Evolutionary conservation across 805 yeast genomes (phyloP), one percentile per base, ranked within the genome.

Genomic region (Dipodascopsis uninucleata): DNA sequence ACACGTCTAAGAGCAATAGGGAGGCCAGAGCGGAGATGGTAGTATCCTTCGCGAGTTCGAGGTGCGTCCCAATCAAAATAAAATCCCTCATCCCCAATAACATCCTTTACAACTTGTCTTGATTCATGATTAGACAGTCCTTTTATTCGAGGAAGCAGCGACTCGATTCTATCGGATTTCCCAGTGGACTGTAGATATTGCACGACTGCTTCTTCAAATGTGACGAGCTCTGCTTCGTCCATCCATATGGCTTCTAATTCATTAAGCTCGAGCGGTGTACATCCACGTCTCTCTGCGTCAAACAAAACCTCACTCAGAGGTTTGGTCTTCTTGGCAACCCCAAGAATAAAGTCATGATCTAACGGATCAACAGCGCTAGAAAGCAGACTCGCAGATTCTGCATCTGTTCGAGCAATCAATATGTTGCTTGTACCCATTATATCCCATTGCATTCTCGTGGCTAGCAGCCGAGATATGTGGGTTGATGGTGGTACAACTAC

Each of bases 391-490:
- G 77, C 76, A 33, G 76, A 71, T 57, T 76, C 78, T 6, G 81
- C 72, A 58, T 79, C 84, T 2, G 81, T 75, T 49, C 84, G 66
- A 1, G 84, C 81, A 63, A 79, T 78, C 16, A 78, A 59, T 54
- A 78, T 61, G 60, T 77, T 79, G 42, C 73, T 74, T 2, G 77
- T 62, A 7, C 78, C 78, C 82, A 78, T 76, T 22, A 79, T 63
- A 60, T 78, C 84, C 80, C 81, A 76, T 56, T 78, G 84, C 56
- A 78, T 63, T 54, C 84, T 68, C 1, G 81, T 72, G 4, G 83
- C 81, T 28, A 74, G 60, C 29, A 78, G 60, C 39, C 84, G 63
- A 33, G 77, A 64, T 18, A 79, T 59, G 46, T 78, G 82, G 16
- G 78, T 74, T 1, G 76, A 68, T 1, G 79, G 72, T 8, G 84